These are phyloP conservation scores for Trypanosoma congolense DNA, from an alignment of 208 protist genomes.

Conservation along the genomic window DNA sequence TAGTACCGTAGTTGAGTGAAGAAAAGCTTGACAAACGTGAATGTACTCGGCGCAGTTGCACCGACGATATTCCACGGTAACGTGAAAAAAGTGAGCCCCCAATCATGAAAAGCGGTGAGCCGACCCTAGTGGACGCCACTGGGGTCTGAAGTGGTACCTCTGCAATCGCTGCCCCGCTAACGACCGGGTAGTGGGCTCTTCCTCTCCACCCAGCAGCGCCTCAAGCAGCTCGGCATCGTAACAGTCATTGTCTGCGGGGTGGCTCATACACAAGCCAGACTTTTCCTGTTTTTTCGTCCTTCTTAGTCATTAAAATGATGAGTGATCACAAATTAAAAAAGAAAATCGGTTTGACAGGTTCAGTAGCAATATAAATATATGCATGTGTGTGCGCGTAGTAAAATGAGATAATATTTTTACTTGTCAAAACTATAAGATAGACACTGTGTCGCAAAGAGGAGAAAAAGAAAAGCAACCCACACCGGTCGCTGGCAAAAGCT, in stretches of 20 bases:
- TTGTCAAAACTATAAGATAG: too few species aligned
- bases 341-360: too few species aligned
- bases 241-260: neutral
- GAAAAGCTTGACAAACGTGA: neutral
- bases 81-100: slow-evolving; percentile 44
- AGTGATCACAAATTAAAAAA: neutral
- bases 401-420: too few species aligned
- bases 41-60: neutral
- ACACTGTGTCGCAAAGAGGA: too few species aligned
- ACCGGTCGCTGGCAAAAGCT: too few species aligned
- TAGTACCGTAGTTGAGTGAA: slow-evolving; percentile 19
- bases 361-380: too few species aligned
- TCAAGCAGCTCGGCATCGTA: slow-evolving; percentile 17
- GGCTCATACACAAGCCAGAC: neutral
- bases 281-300: too few species aligned
- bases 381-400: too few species aligned
- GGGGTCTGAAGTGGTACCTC: neutral
- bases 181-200: neutral
- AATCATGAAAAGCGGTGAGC: slow-evolving; percentile 29
- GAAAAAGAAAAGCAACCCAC: too few species aligned
- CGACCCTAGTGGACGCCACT: neutral
- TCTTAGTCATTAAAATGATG: neutral
- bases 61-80: neutral
- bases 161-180: neutral
- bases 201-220: slow-evolving; percentile 8